Evolutionary conservation across 768 basidiomycete species (phyloP).

Genomic region (Xerocomellus amylosporus): DNA sequence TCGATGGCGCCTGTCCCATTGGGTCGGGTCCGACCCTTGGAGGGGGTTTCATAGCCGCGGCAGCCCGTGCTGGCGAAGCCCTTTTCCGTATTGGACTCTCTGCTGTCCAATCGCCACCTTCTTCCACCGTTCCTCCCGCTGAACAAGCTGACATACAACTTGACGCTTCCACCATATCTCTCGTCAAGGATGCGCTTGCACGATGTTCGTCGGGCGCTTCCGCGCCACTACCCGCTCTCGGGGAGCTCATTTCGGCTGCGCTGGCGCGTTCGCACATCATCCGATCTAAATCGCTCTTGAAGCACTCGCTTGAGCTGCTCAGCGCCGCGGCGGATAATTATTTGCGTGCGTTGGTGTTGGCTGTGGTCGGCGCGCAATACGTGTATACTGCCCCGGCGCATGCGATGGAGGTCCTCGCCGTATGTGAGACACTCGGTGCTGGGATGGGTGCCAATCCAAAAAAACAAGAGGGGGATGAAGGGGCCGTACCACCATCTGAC

Average conservation of each 20-base stretch:
- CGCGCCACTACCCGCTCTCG: constrained; percentile 14
- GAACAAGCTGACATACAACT: constrained; percentile 13
- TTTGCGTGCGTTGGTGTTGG: constrained; percentile 65
- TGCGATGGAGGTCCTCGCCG: constrained; percentile 60
- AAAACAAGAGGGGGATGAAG: constrained; percentile 11
- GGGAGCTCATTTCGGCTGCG: constrained; percentile 19
- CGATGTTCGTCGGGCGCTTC: constrained; percentile 25
- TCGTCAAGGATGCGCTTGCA: constrained; percentile 27
- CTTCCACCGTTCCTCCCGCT: neutral
- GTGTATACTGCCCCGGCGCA: constrained; percentile 68
- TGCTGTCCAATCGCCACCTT: constrained; percentile 3
- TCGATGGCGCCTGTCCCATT: constrained; percentile 37
- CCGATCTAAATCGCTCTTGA: constrained; percentile 42
- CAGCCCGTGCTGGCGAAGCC: constrained; percentile 53
- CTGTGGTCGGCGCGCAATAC: constrained; percentile 68
- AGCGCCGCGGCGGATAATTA: constrained; percentile 66
- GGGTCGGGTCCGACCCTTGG: constrained; percentile 14
- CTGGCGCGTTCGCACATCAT: constrained; percentile 25
- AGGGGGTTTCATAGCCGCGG: constrained; percentile 42
- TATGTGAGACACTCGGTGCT: constrained; percentile 67
- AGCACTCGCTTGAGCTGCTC: constrained; percentile 56
- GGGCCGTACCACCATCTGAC: neutral
- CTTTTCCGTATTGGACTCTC: constrained; percentile 48
- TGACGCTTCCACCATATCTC: constrained; percentile 14
- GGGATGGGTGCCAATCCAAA: constrained; percentile 52